phyloP scores from a whole-genome alignment of 352 stramenopile genomes.

The Achlya hypogyna region DNA sequence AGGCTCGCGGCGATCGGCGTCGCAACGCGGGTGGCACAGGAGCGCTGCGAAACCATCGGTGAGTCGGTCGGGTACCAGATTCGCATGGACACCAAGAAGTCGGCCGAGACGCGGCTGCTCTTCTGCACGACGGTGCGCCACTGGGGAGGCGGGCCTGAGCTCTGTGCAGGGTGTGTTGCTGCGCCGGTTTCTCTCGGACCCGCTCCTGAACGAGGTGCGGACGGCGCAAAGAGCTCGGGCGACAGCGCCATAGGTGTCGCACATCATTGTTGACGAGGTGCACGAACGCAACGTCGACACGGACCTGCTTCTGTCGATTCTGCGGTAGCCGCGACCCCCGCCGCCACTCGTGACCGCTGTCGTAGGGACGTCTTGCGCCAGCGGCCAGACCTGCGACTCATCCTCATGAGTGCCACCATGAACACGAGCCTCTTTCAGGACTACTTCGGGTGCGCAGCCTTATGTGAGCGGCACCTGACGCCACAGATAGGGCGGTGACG shows the following conservation, averaged over 20 bases:
- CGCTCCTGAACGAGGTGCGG: constrained; percentile 69
- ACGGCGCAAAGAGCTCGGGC: too few species aligned
- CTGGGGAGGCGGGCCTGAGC: not conserved
- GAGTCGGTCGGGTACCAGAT: constrained; percentile 93
- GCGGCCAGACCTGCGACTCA: constrained; percentile 75
- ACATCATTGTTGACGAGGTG: constrained; percentile 99
- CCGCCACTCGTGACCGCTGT: not conserved
- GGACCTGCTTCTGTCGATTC: constrained; percentile 92
- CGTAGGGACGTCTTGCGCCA: constrained; percentile 48
- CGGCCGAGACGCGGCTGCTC: constrained; percentile 82
- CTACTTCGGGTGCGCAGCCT: constrained; percentile 76
- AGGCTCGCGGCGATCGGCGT: constrained; percentile 94
- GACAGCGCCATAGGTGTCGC: constrained; percentile 64
- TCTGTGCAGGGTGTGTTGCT: constrained; percentile 78
- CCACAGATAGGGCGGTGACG: not conserved
- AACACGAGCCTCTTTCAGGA: constrained; percentile 82
- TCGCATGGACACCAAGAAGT: constrained; percentile 89
- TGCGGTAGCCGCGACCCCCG: constrained; percentile 36
- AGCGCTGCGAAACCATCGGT: constrained; percentile 84
- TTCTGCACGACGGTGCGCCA: constrained; percentile 89
- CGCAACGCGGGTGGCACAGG: constrained; percentile 89
- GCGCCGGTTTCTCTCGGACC: constrained; percentile 87
- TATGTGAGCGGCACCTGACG: too few species aligned
- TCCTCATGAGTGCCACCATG: constrained; percentile 97
- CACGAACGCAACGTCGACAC: constrained; percentile 96